Base-by-base conservation (phyloP, 768 basidiomycete genomes). In the Amylocystis lapponica region DNA sequence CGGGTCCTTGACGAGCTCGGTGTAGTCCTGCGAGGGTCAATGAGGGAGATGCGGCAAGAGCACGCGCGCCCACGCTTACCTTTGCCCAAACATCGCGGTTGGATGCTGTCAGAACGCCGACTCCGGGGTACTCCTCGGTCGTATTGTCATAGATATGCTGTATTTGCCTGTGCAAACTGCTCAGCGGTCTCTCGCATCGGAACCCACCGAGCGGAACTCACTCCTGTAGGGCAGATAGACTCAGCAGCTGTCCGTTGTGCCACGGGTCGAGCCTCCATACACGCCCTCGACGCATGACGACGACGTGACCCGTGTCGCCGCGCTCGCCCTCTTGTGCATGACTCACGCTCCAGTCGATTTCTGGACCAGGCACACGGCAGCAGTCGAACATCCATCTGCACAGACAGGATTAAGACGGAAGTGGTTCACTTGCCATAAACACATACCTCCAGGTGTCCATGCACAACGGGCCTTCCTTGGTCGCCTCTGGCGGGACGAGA, bases 361-460 rank as follows among this genome's bases (percentile, higher is more conserved):
- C 73, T 9, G 68, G 61, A 1, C 85, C 84, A 2, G 89, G 89
- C 16, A 92, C 69, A 43, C 89, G 84, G 50, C 79, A 87, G 59
- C 87, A 89, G 59, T 92, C 89, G 52, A 92, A 92, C 89, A 92
- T 90, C 89, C 89, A 92, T 38, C 86, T 87, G 41, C 21, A 36
- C 26, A 16, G 19, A 32, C 4, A 21, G 19, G 2, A 9, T n/a
- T n/a, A 36, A 36, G 17, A 29, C 2, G 10, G 35, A 30, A 32
- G 3, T 11, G 7, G n/a, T n/a, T 30, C 9, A n/a, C 29, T 9
- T n/a, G 9, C 29, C 29, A 30, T 9, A 30, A 30, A 9, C 22
- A 49, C 66, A 41, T 49, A 83, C 86, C 87, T 69, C 62, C 84
- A 91, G 6, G 85, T 85, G 57, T 92, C 89, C 89, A 92, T 91